Conservation (phyloP, 352 stramenopile species). For the Phytopythium litorale region DNA sequence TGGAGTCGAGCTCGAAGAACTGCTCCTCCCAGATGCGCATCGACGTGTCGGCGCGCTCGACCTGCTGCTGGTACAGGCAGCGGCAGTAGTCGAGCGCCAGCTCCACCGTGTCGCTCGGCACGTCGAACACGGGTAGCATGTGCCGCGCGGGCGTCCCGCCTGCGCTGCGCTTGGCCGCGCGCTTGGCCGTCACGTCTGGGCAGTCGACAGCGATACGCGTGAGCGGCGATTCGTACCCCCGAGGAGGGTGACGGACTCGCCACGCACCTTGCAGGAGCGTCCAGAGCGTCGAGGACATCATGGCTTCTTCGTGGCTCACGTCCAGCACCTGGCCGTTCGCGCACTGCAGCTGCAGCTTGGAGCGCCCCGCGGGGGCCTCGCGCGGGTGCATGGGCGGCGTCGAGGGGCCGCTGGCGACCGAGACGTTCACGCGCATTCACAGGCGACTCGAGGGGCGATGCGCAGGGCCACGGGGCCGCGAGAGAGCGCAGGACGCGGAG, state of each 20-base stretch:
- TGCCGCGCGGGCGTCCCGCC: slow-evolving; percentile 16
- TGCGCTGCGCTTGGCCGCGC: slow-evolving; percentile 26
- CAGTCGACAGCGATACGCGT: neutral
- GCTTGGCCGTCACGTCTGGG: slow-evolving; percentile 32
- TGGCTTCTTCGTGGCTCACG: slow-evolving; percentile 78
- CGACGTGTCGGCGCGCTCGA: slow-evolving; percentile 49
- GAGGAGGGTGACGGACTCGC: too few species aligned
- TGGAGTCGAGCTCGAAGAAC: slow-evolving; percentile 71
- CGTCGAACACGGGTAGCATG: slow-evolving; percentile 71
- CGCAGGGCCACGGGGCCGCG: too few species aligned
- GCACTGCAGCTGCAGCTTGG: slow-evolving; percentile 75
- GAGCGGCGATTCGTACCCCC: too few species aligned
- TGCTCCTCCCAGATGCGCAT: slow-evolving; percentile 64
- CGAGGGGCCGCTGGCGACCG: neutral
- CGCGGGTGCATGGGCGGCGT: neutral
- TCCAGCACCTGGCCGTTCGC: slow-evolving; percentile 62
- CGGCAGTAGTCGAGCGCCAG: slow-evolving; percentile 72
- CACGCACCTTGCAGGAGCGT: slow-evolving; percentile 64
- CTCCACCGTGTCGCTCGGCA: slow-evolving; percentile 66
- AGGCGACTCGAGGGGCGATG: too few species aligned
- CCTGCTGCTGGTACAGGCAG: slow-evolving; percentile 77
- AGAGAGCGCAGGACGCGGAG: neutral
- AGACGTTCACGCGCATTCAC: slow-evolving; percentile 1
- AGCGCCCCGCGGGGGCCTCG: slow-evolving; percentile 16
- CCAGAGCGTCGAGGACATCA: slow-evolving; percentile 86